Percentiles rank a stretch among this genome's conserved stretches.
Evolutionary conservation across 768 basidiomycete species (phyloP).

Genomic region (Crepidotus variabilis): DNA sequence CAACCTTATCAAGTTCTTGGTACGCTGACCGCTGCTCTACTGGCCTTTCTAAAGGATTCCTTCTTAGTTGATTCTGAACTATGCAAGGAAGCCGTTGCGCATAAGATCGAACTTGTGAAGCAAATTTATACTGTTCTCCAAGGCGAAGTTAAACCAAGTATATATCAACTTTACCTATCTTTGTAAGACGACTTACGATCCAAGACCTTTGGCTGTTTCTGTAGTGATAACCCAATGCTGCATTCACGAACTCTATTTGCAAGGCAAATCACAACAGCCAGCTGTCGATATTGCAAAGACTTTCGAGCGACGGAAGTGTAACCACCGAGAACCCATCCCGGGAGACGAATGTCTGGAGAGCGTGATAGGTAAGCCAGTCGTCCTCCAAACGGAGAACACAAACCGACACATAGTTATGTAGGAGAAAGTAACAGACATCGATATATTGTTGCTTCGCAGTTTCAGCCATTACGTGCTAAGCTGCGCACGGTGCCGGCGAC

Average conservation of each 20-base stretch:
- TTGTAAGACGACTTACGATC: slow-evolving; percentile 16
- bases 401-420: slow-evolving; percentile 20
- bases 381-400: not conserved
- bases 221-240: slow-evolving; percentile 99
- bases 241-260: slow-evolving; percentile 88
- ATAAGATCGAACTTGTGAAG: slow-evolving; percentile 73
- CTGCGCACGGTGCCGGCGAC: slow-evolving; percentile 78
- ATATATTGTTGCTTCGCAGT: slow-evolving; percentile 87
- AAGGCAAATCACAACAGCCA: slow-evolving; percentile 68
- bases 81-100: slow-evolving; percentile 62
- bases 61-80: slow-evolving; percentile 79
- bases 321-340: slow-evolving; percentile 84
- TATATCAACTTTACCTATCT: not conserved
- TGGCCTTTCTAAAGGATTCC: slow-evolving; percentile 5
- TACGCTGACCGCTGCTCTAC: slow-evolving; percentile 29
- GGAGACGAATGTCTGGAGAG: slow-evolving; percentile 80
- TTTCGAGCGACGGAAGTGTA: slow-evolving; percentile 93
- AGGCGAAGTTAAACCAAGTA: slow-evolving; percentile 88
- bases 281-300: slow-evolving; percentile 87
- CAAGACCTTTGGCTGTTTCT: slow-evolving; percentile 41
- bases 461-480: slow-evolving; percentile 60
- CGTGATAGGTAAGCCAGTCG: slow-evolving; percentile 64
- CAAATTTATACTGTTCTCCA: slow-evolving; percentile 77
- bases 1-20: slow-evolving; percentile 93
- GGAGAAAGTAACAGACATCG: slow-evolving; percentile 87